Conservation (phyloP, 1,139 yeast genomes). For the Magnusiomyces ingens region DNA sequence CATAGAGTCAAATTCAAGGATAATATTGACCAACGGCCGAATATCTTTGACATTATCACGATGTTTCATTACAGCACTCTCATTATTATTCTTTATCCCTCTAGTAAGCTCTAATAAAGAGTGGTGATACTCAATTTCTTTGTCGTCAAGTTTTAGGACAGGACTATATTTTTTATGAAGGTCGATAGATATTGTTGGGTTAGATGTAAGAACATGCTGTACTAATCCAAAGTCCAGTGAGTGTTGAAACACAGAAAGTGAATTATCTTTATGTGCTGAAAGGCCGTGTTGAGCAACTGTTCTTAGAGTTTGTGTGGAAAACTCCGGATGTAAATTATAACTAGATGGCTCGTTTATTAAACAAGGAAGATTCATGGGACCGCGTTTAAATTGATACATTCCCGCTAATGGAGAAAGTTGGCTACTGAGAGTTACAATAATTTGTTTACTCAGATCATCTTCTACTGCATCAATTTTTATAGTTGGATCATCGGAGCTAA, state of each 20-base stretch:
- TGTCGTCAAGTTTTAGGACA: neutral
- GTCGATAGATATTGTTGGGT: neutral
- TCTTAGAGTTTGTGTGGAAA: neutral
- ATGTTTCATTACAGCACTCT: neutral
- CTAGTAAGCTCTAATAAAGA: neutral
- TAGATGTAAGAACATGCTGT: constrained; percentile 4
- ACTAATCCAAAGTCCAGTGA: constrained; percentile 1
- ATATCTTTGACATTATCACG: neutral
- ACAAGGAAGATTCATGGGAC: neutral
- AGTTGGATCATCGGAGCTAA: neutral
- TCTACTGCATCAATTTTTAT: constrained; percentile 3
- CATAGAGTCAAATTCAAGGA: neutral
- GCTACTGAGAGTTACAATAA: neutral
- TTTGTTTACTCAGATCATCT: neutral
- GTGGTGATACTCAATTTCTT: neutral
- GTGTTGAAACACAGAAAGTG: constrained; percentile 2
- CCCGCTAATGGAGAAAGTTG: neutral
- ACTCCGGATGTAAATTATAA: constrained; percentile 3
- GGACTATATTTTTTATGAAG: neutral
- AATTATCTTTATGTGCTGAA: too few relatives aligned
- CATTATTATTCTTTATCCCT: neutral
- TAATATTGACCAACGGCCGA: neutral
- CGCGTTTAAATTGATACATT: neutral
- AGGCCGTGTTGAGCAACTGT: neutral
- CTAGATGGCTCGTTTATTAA: neutral